A percentile compares a stretch with the other conserved stretches of the same genome.
Conservation (phyloP, 176 grass and related monocot species). For the Raddia distichophylla region DNA sequence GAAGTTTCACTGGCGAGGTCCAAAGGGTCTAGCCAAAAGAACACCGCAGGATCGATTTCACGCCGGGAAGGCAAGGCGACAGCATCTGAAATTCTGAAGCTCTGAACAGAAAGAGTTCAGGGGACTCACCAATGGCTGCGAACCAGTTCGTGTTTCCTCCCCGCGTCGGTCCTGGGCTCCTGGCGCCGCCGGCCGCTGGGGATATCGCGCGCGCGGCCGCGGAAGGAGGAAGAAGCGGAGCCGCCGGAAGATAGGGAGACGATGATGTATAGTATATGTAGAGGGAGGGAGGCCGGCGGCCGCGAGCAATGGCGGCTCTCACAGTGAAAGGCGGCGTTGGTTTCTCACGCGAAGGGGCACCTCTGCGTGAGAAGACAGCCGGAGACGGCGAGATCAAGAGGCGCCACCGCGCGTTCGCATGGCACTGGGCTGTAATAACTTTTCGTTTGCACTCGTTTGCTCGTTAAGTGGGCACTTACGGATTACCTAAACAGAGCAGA, state of each 20-base stretch:
- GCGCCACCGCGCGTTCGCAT: not conserved
- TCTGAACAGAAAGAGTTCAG: too few relatives aligned
- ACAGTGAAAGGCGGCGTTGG: not conserved
- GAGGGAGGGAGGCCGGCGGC: not conserved
- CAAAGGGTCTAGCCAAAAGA: too few relatives aligned
- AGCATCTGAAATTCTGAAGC: too few relatives aligned
- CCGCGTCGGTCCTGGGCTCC: not conserved
- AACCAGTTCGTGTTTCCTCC: not conserved
- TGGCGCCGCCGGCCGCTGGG: not conserved
- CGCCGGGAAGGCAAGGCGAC: too few relatives aligned
- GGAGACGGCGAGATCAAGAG: not conserved
- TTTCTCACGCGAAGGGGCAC: slow-evolving; percentile 1
- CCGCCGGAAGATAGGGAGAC: not conserved
- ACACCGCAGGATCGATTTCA: too few relatives aligned
- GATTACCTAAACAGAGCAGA: not conserved
- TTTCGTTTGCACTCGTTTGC: not conserved
- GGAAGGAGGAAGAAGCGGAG: not conserved
- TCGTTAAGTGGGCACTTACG: not conserved
- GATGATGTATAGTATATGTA: not conserved
- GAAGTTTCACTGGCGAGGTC: too few relatives aligned
- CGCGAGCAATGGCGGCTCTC: not conserved
- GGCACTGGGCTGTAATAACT: not conserved
- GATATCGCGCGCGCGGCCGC: not conserved
- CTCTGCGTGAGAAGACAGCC: not conserved
- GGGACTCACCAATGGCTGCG: slow-evolving; percentile 2